phyloP scores from a whole-genome alignment of 23 red algal genomes.

The Rhodosorus marinus region DNA sequence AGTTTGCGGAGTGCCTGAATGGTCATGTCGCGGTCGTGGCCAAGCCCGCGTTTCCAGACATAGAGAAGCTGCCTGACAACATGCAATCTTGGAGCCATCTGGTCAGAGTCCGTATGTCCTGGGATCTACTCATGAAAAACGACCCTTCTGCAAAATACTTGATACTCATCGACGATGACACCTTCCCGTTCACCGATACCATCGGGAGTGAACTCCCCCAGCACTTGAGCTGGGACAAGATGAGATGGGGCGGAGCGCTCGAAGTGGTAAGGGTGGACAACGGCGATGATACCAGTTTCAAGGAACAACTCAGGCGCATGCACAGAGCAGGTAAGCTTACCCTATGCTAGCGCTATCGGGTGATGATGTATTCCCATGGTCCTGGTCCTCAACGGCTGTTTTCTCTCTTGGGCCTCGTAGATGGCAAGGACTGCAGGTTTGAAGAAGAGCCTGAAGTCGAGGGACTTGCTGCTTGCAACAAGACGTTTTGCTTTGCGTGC shows the following conservation, averaged over 20 bases:
- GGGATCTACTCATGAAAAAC: conserved; percentile 30
- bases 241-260: conserved; percentile 62
- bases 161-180: conserved; percentile 81
- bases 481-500: neutral
- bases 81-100: conserved; percentile 78
- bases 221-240: too few relatives aligned
- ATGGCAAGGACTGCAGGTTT: neutral
- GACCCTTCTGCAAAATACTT: conserved; percentile 52
- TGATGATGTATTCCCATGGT: too few relatives aligned
- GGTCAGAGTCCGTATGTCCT: conserved; percentile 34
- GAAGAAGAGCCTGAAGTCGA: neutral
- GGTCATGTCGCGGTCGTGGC: conserved; percentile 26
- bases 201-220: conserved; percentile 11
- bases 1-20: conserved; percentile 1
- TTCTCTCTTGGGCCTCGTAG: neutral
- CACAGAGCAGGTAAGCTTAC: neutral
- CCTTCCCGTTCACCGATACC: conserved; percentile 42
- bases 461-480: neutral
- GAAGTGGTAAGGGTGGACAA: conserved; percentile 83
- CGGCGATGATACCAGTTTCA: conserved; percentile 20
- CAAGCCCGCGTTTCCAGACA: conserved; percentile 11
- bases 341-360: neutral
- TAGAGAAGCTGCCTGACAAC: conserved; percentile 16
- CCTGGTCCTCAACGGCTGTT: neutral
- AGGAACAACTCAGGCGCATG: neutral